Conservation (phyloP, 1,139 yeast species). For the Eremothecium cymbalariae region DNA sequence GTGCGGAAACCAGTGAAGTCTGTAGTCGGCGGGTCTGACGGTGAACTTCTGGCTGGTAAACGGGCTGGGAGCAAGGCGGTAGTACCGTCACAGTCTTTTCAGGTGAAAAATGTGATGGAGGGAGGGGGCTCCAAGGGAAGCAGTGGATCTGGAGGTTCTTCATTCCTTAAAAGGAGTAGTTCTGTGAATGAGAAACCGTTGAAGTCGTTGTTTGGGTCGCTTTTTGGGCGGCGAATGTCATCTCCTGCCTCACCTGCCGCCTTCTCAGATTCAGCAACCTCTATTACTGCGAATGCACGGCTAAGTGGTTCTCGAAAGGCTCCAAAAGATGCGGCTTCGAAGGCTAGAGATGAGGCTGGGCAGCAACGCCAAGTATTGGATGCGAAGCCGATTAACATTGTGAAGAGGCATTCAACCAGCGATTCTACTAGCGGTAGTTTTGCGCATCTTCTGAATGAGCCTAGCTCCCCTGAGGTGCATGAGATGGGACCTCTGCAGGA, state of each 20-base stretch:
- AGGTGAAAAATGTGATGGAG: neutral
- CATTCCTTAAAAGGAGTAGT: constrained; percentile 10
- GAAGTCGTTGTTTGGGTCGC: constrained; percentile 18
- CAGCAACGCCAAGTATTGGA: neutral
- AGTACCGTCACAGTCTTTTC: neutral
- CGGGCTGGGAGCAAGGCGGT: neutral
- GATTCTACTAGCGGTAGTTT: constrained; percentile 6
- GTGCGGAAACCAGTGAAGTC: too few species aligned
- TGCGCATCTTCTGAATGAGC: constrained; percentile 17
- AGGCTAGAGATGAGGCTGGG: neutral
- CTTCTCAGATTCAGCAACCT: too few species aligned
- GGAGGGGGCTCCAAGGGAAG: too few species aligned
- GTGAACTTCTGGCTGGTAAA: neutral
- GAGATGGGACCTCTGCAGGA: constrained; percentile 19
- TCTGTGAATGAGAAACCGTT: constrained; percentile 16
- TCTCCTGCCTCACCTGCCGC: too few species aligned
- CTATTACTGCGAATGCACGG: constrained; percentile 9
- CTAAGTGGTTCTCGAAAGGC: too few species aligned
- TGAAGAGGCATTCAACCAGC: constrained; percentile 5
- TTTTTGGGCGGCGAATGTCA: constrained; percentile 11
- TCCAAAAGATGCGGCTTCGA: too few species aligned
- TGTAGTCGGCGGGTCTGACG: neutral
- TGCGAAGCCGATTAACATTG: constrained; percentile 1
- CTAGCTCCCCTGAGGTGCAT: constrained; percentile 19
- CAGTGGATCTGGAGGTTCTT: too few species aligned